Base-by-base conservation (phyloP, 176 grass and related monocot species). In the Zea mays region DNA sequence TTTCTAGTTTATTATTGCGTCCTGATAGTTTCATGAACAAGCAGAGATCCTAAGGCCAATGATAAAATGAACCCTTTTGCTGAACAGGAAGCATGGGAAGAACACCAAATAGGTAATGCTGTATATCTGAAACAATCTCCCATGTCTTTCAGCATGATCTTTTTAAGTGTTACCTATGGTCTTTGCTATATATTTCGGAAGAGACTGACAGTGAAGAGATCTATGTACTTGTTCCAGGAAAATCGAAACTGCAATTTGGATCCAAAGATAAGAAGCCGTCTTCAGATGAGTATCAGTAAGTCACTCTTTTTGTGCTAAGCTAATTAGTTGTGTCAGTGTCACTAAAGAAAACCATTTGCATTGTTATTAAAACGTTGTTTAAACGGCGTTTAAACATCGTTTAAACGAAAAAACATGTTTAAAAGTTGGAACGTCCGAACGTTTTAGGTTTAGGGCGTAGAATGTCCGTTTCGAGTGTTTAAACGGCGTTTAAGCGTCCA, bases 41-140 rank as follows among this genome's bases (percentile, higher is more conserved):
- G 16, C 61, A 97, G 94, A 79, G 95, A 94, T 88, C 77, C 89
- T 62, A 79, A 83, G 47, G 95, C 41, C 43, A 88, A 74, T 60
- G 95, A 97, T 84, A 97, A 97, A 79, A 97, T 97, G 95, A 93
- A 97, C 65, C 95, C 95, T 74, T 97, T 97, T 90, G 95, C 95
- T 61, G 89, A 97, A 79, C 95, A 97, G 65, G 95, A 97, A 86
- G 95, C 89, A 51, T 94, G 95, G 95, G 95, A 97, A 82, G 89
- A 94, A 46, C 87, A 97, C 86, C 95, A 97, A 86, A 97, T 93
- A 80, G 91, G 94, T 97, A 80, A 71, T 71, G 14, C 14, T 8
- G 8, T 57, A 62, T 57, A 54, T 62, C 62, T 79, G 4, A 21
- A 55, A 47, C 40, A 47, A 49, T 11, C 36, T 46, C 44, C 50